Evolutionary conservation across 1,284 basidiomycete species (phyloP), one percentile per base, ranked within the genome.

Genomic region (Irpex lacteus): DNA sequence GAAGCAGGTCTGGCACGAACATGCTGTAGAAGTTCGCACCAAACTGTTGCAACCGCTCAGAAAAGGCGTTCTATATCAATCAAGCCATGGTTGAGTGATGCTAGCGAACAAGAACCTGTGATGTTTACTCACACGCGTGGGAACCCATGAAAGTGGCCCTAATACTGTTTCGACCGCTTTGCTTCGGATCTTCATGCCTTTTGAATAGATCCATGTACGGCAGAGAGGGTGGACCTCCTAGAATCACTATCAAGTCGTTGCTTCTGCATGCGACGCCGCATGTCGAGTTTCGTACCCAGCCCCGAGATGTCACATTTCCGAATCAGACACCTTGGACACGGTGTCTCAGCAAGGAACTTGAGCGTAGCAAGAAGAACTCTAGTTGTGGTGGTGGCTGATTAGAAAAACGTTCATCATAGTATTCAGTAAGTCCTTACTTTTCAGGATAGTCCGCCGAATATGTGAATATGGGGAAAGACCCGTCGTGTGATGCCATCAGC

Each of bases 361-460:
- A 52, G 18, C 9, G 13, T 52, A 52, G 50, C 50, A 21, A 52
- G 50, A 7, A 52, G 50, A 19, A 52, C 18, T 7, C 50, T 52
- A 52, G n/a, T 18, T 19, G 18, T n/a, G 50, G 9, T 2, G 19
- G 7, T 21, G 26, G 26, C 13, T 52, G 13, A 52, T 8, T 52
- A 8, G 19, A 52, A 8, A 2, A 52, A 15, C 9, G 50, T 15
- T 52, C 13, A n/a, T 52, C n/a, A 4, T n/a, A n/a, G n/a, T n/a
- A 52, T 52, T 8, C 7, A 52, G 5, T 3, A 47, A n/a, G 11
- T 38, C 59, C 69, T 36, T 63, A 75, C 74, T 72, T 73, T 55
- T 75, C 73, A 11, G 71, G 73, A 61, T 75, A 75, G 52, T 74
- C 73, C 1, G 74, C 73, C 6, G 72, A 70, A 50, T 74, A 73